A percentile compares a stretch with the other conserved stretches of the same genome.
phyloP scores from a whole-genome alignment of 1,284 basidiomycete genomes.

The Boletus mariae region DNA sequence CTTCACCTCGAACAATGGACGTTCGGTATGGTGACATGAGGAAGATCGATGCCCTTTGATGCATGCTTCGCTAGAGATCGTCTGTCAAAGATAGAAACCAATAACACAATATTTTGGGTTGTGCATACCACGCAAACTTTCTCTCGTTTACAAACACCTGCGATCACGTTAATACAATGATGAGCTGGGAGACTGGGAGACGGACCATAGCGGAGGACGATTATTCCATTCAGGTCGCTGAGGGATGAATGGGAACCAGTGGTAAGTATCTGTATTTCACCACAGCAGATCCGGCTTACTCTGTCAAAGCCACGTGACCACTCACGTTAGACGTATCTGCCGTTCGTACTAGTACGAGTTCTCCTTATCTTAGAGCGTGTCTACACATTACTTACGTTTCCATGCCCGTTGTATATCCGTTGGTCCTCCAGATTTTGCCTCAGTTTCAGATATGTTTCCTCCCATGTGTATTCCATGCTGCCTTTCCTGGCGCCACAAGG shows the following conservation, averaged over 20 bases:
- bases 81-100: slow-evolving; percentile 1
- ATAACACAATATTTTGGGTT: background rate
- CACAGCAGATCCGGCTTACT: no score
- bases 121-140: slow-evolving; percentile 75
- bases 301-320: background rate
- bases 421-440: background rate
- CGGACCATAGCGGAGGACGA: slow-evolving; percentile 20
- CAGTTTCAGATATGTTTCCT: background rate
- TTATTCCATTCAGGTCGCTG: slow-evolving; percentile 17
- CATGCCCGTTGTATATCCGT: background rate
- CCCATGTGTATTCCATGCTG: no score
- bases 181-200: background rate
- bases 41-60: slow-evolving; percentile 88
- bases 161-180: background rate
- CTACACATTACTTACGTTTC: background rate
- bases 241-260: no score
- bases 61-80: slow-evolving; percentile 65
- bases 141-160: slow-evolving; percentile 76
- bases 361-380: background rate
- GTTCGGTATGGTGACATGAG: slow-evolving; percentile 74
- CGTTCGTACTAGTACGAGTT: background rate
- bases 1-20: slow-evolving; percentile 82
- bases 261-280: no score
- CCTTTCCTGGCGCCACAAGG: no score
- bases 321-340: slow-evolving; percentile 4